These are phyloP conservation scores for Hevea brasiliensis DNA, from an alignment of 345 rosid species.

Conservation along the genomic window DNA sequence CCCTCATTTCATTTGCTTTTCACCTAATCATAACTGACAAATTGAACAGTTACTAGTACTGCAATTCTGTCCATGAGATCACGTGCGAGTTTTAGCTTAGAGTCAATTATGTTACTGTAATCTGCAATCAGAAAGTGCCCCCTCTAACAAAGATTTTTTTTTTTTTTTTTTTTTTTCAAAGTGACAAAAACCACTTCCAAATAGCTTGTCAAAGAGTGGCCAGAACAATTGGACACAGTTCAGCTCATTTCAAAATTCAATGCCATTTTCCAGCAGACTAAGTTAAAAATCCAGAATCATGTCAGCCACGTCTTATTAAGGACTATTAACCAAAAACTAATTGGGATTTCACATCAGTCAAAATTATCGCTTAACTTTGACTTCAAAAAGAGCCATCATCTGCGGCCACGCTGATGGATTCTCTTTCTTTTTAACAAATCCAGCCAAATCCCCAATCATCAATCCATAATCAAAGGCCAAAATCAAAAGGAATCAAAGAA, in stretches of 20 bases:
- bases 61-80: not conserved
- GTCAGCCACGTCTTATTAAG: not conserved
- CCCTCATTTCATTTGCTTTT: too few relatives aligned
- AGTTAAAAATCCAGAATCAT: not conserved
- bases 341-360: not conserved
- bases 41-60: not conserved
- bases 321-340: not conserved
- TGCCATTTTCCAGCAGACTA: not conserved
- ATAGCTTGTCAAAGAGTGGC: not conserved
- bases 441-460: not conserved
- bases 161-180: not conserved
- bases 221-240: not conserved
- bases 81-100: not conserved
- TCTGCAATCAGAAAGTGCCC: not conserved
- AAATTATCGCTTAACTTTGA: not conserved
- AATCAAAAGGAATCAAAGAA: too few relatives aligned
- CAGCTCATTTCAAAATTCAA: slow-evolving; percentile 1
- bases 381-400: not conserved
- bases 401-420: not conserved
- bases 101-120: too few relatives aligned
- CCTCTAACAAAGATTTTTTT: too few relatives aligned
- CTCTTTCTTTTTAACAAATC: not conserved
- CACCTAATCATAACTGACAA: not conserved
- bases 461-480: not conserved
- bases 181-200: not conserved